Conservation (phyloP, 2,329 filamentous ascomycete genomes). For the Coleophoma eucalyptorum region DNA sequence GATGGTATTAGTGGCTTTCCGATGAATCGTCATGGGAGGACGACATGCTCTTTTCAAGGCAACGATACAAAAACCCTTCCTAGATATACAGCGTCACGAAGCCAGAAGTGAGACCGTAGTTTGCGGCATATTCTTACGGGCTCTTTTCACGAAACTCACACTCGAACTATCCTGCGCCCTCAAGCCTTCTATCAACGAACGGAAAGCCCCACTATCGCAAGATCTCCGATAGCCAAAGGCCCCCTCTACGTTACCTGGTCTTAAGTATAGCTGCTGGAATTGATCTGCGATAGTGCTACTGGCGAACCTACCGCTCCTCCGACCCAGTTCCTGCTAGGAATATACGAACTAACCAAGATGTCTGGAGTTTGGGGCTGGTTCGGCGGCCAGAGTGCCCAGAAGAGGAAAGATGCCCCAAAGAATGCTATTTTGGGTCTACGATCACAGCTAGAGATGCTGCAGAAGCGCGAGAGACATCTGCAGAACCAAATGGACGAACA, state of each 20-base stretch:
- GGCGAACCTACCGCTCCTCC: too few relatives aligned
- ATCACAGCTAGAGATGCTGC: slow-evolving; percentile 92
- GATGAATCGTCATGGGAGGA: too few relatives aligned
- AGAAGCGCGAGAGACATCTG: slow-evolving; percentile 91
- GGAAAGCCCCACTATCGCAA: slow-evolving; percentile 20
- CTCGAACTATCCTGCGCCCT: too few relatives aligned
- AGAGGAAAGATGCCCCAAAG: slow-evolving; percentile 92
- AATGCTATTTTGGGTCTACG: slow-evolving; percentile 89
- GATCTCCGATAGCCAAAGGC: slow-evolving; percentile 15
- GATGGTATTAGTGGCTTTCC: too few relatives aligned
- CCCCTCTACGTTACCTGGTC: background rate
- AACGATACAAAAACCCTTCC: slow-evolving; percentile 3
- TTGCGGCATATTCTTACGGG: too few relatives aligned
- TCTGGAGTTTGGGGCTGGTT: slow-evolving; percentile 84
- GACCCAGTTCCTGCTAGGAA: background rate
- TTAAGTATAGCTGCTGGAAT: too few relatives aligned
- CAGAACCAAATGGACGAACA: slow-evolving; percentile 93
- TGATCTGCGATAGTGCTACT: too few relatives aligned
- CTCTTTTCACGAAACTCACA: too few relatives aligned
- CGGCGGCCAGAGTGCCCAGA: slow-evolving; percentile 75
- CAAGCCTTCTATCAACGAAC: background rate
- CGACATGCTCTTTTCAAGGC: background rate
- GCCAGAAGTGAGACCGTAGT: background rate
- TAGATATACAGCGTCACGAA: slow-evolving; percentile 7
- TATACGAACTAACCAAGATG: slow-evolving; percentile 38